Percentiles rank a stretch among this genome's conserved stretches.
phyloP scores from a whole-genome alignment of 2,329 filamentous ascomycete genomes.

The Ascosphaera apis region DNA sequence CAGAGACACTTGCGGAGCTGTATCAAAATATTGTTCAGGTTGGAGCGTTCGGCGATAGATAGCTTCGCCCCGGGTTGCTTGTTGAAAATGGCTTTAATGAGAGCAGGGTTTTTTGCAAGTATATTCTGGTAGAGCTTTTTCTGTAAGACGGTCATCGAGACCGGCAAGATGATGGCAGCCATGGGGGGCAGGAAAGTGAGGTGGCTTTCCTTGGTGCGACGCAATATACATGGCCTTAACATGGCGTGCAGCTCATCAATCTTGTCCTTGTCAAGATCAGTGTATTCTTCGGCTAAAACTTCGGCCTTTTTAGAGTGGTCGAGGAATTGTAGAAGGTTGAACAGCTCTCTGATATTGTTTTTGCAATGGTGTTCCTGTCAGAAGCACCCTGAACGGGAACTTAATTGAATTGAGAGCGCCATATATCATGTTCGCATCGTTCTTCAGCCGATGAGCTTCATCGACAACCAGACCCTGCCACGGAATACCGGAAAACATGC shows the following conservation, averaged over 20 bases:
- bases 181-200: slow-evolving; percentile 81
- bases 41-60: slow-evolving; percentile 49
- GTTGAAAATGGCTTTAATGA: slow-evolving; percentile 66
- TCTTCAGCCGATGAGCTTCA: slow-evolving; percentile 88
- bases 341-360: slow-evolving; percentile 76
- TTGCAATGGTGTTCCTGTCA: slow-evolving; percentile 65
- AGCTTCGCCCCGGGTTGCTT: slow-evolving; percentile 34
- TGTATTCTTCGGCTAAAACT: slow-evolving; percentile 50
- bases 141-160: slow-evolving; percentile 87
- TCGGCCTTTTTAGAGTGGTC: slow-evolving; percentile 50
- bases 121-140: slow-evolving; percentile 91
- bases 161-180: slow-evolving; percentile 80
- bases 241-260: slow-evolving; percentile 58
- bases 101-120: slow-evolving; percentile 65
- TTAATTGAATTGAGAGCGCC: slow-evolving; percentile 46
- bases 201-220: slow-evolving; percentile 73
- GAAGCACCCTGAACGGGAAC: slow-evolving; percentile 60
- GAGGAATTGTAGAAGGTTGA: slow-evolving; percentile 90
- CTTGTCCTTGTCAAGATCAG: slow-evolving; percentile 60
- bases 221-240: slow-evolving; percentile 49
- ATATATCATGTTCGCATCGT: slow-evolving; percentile 69
- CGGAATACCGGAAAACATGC: slow-evolving; percentile 43
- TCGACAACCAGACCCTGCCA: slow-evolving; percentile 86
- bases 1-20: slow-evolving; percentile 87
- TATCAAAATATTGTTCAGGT: slow-evolving; percentile 82